Evolutionary conservation across 2,329 filamentous ascomycete species (phyloP), one percentile per base, ranked within the genome.

Genomic region (Botrytis aclada): DNA sequence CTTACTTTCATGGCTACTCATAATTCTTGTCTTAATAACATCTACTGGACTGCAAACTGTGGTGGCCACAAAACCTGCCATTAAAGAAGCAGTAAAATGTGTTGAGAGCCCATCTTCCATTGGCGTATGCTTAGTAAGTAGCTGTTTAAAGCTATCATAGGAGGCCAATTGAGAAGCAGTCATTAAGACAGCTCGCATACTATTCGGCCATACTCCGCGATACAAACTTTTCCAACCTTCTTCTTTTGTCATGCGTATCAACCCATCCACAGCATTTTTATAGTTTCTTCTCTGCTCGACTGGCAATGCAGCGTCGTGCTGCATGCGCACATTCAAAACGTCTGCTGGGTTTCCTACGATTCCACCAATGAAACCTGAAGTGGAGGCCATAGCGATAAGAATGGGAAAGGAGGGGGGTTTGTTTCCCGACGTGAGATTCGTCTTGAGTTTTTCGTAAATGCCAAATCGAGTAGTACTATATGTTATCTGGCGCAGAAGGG

Each of bases 281-380:
- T 99, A 99, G 83, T 97, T 96, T 72, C 95, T 89, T 65, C 93
- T 90, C 80, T 97, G 85, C 8, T 87, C 87, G 0, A 84, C 79
- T 0, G 94, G 92, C 1, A 98, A 88, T 0, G 94, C 90, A 3
- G 93, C 91, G 80, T 91, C 96, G 83, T 97, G 93, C 84, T 99
- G 96, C 96, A 99, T 99, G 77, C 96, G 93, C 67, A 99, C 96
- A 83, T 99, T 99, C 80, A 98, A 87, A 47, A 99, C 94, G 82
- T 99, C 96, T 76, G 95, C 95, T 4, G 95, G 94, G 84, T 98
- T 99, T 76, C 96, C 96, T 9, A 92, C 93, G 64, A 98, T 84
- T 67, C 96, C 96, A 75, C 96, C 96, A 4, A 97, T 83, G 81
- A 98, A 93, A 69, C 96, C 96, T 12, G 96, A 95, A 41, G 89